Percentiles rank a stretch among this genome's conserved stretches.
phyloP scores from a whole-genome alignment of 345 rosid species.

The Boechera retrofracta region DNA sequence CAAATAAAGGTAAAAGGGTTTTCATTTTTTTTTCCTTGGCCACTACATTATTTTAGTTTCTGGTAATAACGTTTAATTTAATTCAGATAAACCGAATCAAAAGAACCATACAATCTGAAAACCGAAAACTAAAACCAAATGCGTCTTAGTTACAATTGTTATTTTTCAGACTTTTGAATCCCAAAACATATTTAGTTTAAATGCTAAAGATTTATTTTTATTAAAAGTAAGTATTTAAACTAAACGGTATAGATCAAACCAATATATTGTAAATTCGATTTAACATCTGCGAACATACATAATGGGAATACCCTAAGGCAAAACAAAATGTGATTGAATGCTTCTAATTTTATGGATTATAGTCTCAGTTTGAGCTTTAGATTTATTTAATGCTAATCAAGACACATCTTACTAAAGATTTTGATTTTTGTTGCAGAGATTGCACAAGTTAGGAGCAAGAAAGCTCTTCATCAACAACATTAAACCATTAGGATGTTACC shows the following conservation, averaged over 20 bases:
- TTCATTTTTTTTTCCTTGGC: not conserved
- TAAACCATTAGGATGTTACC: constrained; percentile 46
- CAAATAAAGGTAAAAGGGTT: constrained; percentile 24
- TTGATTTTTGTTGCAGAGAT: constrained; percentile 28
- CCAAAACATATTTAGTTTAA: not conserved
- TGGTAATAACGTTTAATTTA: not conserved
- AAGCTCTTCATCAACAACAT: constrained; percentile 44
- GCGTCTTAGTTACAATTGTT: too few relatives aligned
- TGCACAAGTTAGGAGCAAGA: constrained; percentile 40
- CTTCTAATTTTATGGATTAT: not conserved
- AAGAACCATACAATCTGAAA: too few relatives aligned
- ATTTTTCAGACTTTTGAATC: too few relatives aligned
- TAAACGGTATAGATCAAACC: not conserved
- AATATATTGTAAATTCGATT: too few relatives aligned
- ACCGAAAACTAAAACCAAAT: too few relatives aligned
- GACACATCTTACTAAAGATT: constrained; percentile 10
- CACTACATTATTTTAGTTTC: not conserved
- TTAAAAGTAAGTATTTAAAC: not conserved
- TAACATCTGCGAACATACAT: not conserved
- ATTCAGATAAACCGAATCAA: too few relatives aligned
- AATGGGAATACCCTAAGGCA: not conserved
- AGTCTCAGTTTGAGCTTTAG: not conserved
- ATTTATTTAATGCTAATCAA: not conserved
- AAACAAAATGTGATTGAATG: too few relatives aligned
- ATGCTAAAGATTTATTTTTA: not conserved